Conservation (phyloP, 257 asterid species). For the Apocynum venetum region DNA sequence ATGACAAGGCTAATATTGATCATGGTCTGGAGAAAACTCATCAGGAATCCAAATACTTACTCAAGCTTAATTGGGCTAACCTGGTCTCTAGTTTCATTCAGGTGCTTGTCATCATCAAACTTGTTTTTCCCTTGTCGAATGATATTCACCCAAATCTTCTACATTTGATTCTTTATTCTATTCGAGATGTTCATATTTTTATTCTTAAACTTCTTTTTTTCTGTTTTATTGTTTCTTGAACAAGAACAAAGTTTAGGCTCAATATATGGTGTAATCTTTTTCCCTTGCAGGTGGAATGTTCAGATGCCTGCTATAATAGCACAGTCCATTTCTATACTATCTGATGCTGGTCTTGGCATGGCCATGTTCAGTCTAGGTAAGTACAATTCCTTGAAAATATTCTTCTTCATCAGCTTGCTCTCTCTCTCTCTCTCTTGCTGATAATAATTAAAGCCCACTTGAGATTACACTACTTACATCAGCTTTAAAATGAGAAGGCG, state of each 20-base stretch:
- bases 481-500: slow-evolving; percentile 30
- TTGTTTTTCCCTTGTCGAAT: neutral
- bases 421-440: slow-evolving; percentile 2
- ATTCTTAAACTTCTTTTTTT: no score
- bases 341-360: slow-evolving; percentile 99
- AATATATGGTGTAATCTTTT: neutral
- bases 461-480: slow-evolving; percentile 20
- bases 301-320: slow-evolving; percentile 93
- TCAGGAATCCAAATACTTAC: slow-evolving; percentile 93
- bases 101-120: slow-evolving; percentile 37
- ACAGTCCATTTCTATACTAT: slow-evolving; percentile 81
- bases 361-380: slow-evolving; percentile 99
- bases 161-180: neutral
- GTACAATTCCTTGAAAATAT: slow-evolving; percentile 10
- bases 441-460: slow-evolving; percentile 18
- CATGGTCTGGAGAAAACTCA: slow-evolving; percentile 98
- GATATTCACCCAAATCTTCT: neutral
- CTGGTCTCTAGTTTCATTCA: slow-evolving; percentile 89
- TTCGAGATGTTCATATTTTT: neutral
- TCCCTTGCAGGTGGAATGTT: slow-evolving; percentile 67
- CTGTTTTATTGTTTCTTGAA: neutral
- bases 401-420: neutral
- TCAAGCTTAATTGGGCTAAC: slow-evolving; percentile 80
- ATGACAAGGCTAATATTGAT: slow-evolving; percentile 94
- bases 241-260: neutral